Evolutionary conservation across 164 flowering plant genomes (phyloP).

Genomic region (Sextonia rubra): DNA sequence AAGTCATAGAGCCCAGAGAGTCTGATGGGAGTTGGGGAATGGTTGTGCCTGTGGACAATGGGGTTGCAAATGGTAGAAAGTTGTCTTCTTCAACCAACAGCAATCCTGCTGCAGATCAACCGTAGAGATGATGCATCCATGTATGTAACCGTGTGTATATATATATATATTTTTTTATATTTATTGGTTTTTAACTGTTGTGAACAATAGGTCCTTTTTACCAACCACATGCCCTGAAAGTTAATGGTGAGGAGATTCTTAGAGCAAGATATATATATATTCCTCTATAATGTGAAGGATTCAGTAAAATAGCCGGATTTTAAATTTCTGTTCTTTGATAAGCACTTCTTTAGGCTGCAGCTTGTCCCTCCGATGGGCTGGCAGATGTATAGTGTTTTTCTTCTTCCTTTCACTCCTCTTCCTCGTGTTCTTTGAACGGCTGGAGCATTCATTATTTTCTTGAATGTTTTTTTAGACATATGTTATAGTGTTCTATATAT

Average conservation of each 20-base stretch:
- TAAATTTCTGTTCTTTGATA: not conserved
- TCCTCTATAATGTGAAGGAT: not conserved
- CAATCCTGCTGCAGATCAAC: slow-evolving; percentile 55
- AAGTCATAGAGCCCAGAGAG: slow-evolving; percentile 76
- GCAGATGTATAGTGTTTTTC: not conserved
- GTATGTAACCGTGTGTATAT: slow-evolving; percentile 8
- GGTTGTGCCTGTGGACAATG: slow-evolving; percentile 51
- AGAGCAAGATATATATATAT: slow-evolving; percentile 5
- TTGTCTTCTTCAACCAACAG: slow-evolving; percentile 59
- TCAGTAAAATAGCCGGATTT: not conserved
- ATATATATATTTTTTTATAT: not conserved
- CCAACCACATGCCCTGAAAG: slow-evolving; percentile 3
- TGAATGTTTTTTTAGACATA: too few relatives aligned
- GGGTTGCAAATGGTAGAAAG: slow-evolving; percentile 42
- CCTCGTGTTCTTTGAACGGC: not conserved
- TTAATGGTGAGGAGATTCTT: slow-evolving; percentile 2
- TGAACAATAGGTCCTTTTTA: slow-evolving; percentile 20
- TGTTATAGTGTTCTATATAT: too few relatives aligned
- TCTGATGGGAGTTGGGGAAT: slow-evolving; percentile 79
- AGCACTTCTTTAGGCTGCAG: too few relatives aligned
- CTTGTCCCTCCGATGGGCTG: not conserved
- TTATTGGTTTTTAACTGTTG: slow-evolving; percentile 14
- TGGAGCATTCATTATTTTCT: too few relatives aligned
- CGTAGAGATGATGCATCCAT: slow-evolving; percentile 45
- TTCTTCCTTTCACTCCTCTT: not conserved